phyloP scores from a whole-genome alignment of 2,329 filamentous ascomycete species.

The Aspergillus thermomutatus region DNA sequence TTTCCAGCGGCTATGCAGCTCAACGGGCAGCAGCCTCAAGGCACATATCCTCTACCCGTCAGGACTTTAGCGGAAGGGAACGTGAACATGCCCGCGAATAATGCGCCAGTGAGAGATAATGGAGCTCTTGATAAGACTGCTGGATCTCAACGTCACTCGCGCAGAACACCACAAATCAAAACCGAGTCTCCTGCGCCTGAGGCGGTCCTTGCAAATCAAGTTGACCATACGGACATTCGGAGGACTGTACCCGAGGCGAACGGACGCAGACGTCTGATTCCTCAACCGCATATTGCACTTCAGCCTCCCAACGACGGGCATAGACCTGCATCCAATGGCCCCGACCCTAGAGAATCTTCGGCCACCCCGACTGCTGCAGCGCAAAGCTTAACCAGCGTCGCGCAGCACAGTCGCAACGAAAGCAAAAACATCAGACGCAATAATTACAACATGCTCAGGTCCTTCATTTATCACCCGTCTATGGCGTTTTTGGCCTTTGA shows the following conservation, averaged over 20 bases:
- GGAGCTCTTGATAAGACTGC: neutral
- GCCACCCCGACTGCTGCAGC: neutral
- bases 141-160: neutral
- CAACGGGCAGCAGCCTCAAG: neutral
- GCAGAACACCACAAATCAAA: neutral
- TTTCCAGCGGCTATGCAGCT: neutral
- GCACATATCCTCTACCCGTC: neutral
- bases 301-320: neutral
- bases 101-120: neutral
- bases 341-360: neutral
- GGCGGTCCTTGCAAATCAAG: neutral
- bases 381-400: neutral
- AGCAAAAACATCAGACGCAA: neutral
- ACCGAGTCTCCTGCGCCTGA: neutral
- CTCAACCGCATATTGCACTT: neutral
- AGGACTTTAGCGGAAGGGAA: neutral
- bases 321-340: neutral
- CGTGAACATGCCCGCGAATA: neutral
- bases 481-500: slow-evolving; percentile 55
- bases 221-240: neutral
- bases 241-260: neutral
- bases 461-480: slow-evolving; percentile 36
- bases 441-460: slow-evolving; percentile 9
- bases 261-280: neutral
- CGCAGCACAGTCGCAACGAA: neutral